These are phyloP conservation scores for Mycocentrospora acerina DNA, from an alignment of 2,329 filamentous ascomycete species.

Conservation along the genomic window DNA sequence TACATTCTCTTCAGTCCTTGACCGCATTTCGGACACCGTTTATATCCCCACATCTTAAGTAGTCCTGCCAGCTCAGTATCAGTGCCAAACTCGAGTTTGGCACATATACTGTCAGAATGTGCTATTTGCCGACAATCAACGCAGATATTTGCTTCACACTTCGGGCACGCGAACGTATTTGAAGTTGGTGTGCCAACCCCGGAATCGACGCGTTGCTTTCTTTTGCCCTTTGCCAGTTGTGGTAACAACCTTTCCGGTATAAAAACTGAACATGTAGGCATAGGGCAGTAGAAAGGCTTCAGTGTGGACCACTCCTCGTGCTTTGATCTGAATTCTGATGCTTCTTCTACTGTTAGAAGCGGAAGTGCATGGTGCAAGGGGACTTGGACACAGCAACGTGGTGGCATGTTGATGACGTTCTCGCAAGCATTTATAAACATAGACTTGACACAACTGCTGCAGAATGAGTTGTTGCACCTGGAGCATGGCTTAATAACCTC, in stretches of 20 bases:
- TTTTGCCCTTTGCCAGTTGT: slow-evolving; percentile 7
- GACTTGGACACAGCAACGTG: slow-evolving; percentile 48
- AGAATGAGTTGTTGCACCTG: slow-evolving; percentile 34
- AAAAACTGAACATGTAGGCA: slow-evolving; percentile 52
- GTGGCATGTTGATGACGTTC: slow-evolving; percentile 47
- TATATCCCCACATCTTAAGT: slow-evolving; percentile 50
- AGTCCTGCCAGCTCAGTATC: slow-evolving; percentile 41
- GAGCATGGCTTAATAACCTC: slow-evolving; percentile 33
- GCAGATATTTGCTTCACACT: slow-evolving; percentile 48
- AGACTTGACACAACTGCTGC: slow-evolving; percentile 39
- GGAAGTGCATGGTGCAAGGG: slow-evolving; percentile 44
- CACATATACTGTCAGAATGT: slow-evolving; percentile 43
- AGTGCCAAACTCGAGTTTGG: slow-evolving; percentile 30
- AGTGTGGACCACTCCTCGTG: slow-evolving; percentile 52
- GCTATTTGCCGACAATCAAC: slow-evolving; percentile 45
- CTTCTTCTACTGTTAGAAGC: slow-evolving; percentile 40
- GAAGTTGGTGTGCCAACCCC: slow-evolving; percentile 24
- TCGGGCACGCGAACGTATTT: slow-evolving; percentile 45
- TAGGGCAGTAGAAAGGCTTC: slow-evolving; percentile 53
- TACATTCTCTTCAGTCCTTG: slow-evolving; percentile 51
- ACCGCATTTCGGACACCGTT: slow-evolving; percentile 53
- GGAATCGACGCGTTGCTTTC: slow-evolving; percentile 28
- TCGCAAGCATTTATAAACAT: slow-evolving; percentile 47
- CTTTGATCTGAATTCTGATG: slow-evolving; percentile 42
- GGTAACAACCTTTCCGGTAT: slow-evolving; percentile 38